These are phyloP conservation scores for Phytophthora sojae DNA, from an alignment of 352 stramenopile genomes.

Conservation along the genomic window DNA sequence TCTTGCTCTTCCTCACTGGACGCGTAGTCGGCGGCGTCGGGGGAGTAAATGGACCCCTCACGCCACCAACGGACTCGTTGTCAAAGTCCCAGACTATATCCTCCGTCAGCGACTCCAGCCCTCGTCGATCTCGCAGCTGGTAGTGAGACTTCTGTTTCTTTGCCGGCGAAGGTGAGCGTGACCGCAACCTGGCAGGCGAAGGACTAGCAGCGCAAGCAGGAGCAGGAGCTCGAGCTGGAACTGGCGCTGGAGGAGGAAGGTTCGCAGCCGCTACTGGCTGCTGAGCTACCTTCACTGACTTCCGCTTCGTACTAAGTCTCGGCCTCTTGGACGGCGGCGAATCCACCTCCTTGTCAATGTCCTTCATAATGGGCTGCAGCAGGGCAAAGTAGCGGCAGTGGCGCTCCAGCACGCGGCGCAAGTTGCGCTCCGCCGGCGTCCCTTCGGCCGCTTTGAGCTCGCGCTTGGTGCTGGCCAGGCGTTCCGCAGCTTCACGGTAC, in stretches of 20 bases:
- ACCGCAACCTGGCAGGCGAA: slow-evolving; percentile 1
- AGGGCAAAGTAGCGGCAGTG: slow-evolving; percentile 46
- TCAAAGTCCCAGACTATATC: slow-evolving; percentile 31
- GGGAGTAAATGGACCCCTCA: slow-evolving; percentile 25
- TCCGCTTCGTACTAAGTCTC: slow-evolving; percentile 38
- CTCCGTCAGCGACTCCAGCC: slow-evolving; percentile 9
- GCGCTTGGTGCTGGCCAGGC: slow-evolving; percentile 30
- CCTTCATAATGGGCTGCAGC: slow-evolving; percentile 45
- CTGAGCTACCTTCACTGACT: not conserved
- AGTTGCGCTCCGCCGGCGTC: slow-evolving; percentile 28
- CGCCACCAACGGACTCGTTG: slow-evolving; percentile 16
- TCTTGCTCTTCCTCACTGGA: slow-evolving; percentile 29
- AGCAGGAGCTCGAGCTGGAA: not conserved
- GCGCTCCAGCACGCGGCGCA: slow-evolving; percentile 33
- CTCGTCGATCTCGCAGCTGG: slow-evolving; percentile 20
- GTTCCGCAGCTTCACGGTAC: slow-evolving; percentile 39
- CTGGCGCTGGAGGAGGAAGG: slow-evolving; percentile 6
- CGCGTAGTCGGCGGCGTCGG: slow-evolving; percentile 23
- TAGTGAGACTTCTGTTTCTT: slow-evolving; percentile 15
- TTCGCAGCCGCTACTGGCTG: slow-evolving; percentile 6
- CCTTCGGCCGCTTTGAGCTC: slow-evolving; percentile 30
- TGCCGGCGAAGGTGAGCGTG: slow-evolving; percentile 18
- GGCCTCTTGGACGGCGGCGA: slow-evolving; percentile 34
- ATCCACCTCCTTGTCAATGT: slow-evolving; percentile 10
- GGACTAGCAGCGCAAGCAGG: slow-evolving; percentile 25